These are phyloP conservation scores for Epichloe coenophiala DNA, from an alignment of 2,329 filamentous ascomycete species.

Conservation along the genomic window DNA sequence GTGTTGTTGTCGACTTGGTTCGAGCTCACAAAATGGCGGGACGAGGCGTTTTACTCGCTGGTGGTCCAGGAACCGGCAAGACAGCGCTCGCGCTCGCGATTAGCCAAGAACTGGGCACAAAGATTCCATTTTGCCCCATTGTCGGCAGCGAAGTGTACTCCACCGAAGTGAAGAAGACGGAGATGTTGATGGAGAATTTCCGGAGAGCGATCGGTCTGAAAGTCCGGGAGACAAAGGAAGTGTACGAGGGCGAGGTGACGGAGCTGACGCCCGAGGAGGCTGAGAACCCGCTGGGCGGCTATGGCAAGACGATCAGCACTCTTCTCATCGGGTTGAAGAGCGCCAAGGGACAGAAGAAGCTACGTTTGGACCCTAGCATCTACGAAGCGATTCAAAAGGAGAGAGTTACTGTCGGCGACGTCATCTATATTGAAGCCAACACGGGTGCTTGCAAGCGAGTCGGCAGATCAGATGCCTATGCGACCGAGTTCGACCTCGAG, in stretches of 20 bases:
- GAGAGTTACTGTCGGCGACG: slow-evolving; percentile 87
- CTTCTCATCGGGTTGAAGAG: slow-evolving; percentile 90
- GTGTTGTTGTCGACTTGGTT: slow-evolving; percentile 91
- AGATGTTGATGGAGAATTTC: slow-evolving; percentile 99
- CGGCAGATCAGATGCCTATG: slow-evolving; percentile 89
- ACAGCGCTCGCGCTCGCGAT: slow-evolving; percentile 91
- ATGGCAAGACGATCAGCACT: slow-evolving; percentile 94
- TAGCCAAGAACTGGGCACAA: slow-evolving; percentile 92
- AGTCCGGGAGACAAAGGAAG: slow-evolving; percentile 96
- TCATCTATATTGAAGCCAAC: slow-evolving; percentile 98
- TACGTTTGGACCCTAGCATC: slow-evolving; percentile 91
- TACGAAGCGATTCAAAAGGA: slow-evolving; percentile 99
- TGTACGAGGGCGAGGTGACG: slow-evolving; percentile 97
- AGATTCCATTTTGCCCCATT: slow-evolving; percentile 96
- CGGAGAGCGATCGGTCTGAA: slow-evolving; percentile 89
- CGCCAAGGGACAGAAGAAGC: slow-evolving; percentile 92
- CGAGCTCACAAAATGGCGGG: slow-evolving; percentile 96
- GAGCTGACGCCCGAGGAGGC: slow-evolving; percentile 96
- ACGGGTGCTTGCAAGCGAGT: slow-evolving; percentile 97
- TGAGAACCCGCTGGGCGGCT: slow-evolving; percentile 91
- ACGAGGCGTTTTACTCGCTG: slow-evolving; percentile 81
- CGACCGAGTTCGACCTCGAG: slow-evolving; percentile 96
- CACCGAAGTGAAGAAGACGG: slow-evolving; percentile 97
- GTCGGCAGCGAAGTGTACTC: slow-evolving; percentile 97
- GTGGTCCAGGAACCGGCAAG: slow-evolving; percentile 92